Percentiles rank a stretch among this genome's conserved stretches.
Conservation (phyloP, 2,329 filamentous ascomycete species). For the Xylaria sp. region DNA sequence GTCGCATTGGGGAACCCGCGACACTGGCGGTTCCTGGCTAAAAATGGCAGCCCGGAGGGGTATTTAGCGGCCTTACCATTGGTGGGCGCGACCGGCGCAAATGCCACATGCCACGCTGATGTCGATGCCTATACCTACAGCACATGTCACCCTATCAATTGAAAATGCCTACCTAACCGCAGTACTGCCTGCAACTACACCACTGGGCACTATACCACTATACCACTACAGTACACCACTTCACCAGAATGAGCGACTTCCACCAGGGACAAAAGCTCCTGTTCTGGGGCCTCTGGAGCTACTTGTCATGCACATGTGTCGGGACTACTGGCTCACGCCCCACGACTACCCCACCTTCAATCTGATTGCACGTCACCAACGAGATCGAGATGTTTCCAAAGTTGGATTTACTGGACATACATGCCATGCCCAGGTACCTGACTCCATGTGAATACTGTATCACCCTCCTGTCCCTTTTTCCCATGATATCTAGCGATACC, state of each 20-base stretch:
- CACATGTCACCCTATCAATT: background rate
- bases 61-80: background rate
- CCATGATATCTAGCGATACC: background rate
- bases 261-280: slow-evolving; percentile 28
- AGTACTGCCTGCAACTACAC: too few species aligned
- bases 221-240: background rate
- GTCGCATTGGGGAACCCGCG: slow-evolving; percentile 21
- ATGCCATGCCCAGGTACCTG: too few species aligned
- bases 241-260: too few species aligned
- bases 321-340: background rate
- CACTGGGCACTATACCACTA: background rate
- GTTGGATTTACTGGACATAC: background rate
- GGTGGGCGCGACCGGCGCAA: slow-evolving; percentile 6
- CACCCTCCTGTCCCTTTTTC: background rate
- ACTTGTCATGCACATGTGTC: background rate
- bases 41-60: slow-evolving; percentile 18
- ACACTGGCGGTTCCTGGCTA: slow-evolving; percentile 21
- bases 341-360: slow-evolving; percentile 12
- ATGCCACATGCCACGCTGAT: background rate
- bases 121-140: background rate
- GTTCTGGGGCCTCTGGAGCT: background rate
- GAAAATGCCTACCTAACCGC: too few species aligned
- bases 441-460: background rate
- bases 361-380: slow-evolving; percentile 22
- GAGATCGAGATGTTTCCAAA: background rate